A percentile compares a stretch with the other conserved stretches of the same genome.
Evolutionary conservation across 2,329 filamentous ascomycete species (phyloP).

Genomic region (Microthyrium microscopicum): DNA sequence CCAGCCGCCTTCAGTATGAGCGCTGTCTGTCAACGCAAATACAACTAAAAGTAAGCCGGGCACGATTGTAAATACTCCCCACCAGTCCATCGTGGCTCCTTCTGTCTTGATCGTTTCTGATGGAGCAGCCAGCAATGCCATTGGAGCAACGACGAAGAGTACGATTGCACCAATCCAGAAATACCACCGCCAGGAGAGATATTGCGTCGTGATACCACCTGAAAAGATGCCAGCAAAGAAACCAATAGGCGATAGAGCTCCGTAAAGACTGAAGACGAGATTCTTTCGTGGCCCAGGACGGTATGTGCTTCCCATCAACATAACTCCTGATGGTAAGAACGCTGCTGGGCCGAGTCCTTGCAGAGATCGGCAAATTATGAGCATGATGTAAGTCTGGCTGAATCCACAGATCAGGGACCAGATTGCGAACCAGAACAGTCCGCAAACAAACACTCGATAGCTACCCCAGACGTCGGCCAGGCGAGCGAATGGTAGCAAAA

Average conservation of each 20-base stretch:
- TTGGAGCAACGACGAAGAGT: constrained; percentile 14
- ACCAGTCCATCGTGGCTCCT: constrained; percentile 21
- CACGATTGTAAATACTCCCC: constrained; percentile 18
- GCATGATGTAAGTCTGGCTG: constrained; percentile 48
- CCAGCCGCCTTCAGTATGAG: constrained; percentile 54
- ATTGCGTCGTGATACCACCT: not conserved
- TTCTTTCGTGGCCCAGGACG: constrained; percentile 54
- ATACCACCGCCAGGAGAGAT: constrained; percentile 2
- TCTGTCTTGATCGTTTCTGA: constrained; percentile 8
- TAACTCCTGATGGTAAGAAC: constrained; percentile 52
- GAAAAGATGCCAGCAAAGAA: constrained; percentile 19
- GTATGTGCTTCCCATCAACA: constrained; percentile 48
- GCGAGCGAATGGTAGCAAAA: constrained; percentile 33
- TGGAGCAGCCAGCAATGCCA: not conserved
- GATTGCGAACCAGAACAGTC: constrained; percentile 44
- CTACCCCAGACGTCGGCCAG: constrained; percentile 45
- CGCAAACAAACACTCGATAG: constrained; percentile 46
- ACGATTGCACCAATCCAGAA: constrained; percentile 12
- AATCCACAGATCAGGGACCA: constrained; percentile 59
- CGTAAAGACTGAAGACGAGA: constrained; percentile 44
- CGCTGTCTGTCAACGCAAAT: constrained; percentile 58
- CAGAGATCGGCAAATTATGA: constrained; percentile 56
- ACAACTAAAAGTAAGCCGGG: constrained; percentile 51
- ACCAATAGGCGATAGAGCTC: constrained; percentile 32
- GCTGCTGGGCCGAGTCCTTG: constrained; percentile 60